phyloP scores from a whole-genome alignment of 2,329 filamentous ascomycete genomes.

The Aspergillus tubingensis region DNA sequence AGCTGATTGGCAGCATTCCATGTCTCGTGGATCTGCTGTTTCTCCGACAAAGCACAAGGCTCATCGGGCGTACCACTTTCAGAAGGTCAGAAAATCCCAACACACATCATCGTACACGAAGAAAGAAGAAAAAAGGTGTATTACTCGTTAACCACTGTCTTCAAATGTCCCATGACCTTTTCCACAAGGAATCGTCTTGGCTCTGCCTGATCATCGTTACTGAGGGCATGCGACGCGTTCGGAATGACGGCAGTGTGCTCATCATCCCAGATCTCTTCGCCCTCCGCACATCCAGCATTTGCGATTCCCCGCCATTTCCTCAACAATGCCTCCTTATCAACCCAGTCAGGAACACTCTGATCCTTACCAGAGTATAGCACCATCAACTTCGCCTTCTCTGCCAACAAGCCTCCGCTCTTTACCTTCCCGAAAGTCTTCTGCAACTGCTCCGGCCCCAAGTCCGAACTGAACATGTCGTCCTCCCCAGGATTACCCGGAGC shows the following conservation, averaged over 20 bases:
- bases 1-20: too few species aligned
- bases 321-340: slow-evolving; percentile 50
- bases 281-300: slow-evolving; percentile 26
- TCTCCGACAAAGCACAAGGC: too few species aligned
- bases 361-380: slow-evolving; percentile 52
- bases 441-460: slow-evolving; percentile 63
- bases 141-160: not conserved
- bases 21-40: too few species aligned
- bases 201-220: slow-evolving; percentile 38
- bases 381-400: slow-evolving; percentile 40
- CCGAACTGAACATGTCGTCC: slow-evolving; percentile 84
- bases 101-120: not conserved
- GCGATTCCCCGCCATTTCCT: slow-evolving; percentile 45
- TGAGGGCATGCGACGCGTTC: slow-evolving; percentile 38
- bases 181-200: slow-evolving; percentile 29
- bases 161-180: slow-evolving; percentile 31
- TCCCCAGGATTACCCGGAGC: slow-evolving; percentile 64
- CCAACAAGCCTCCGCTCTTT: slow-evolving; percentile 36
- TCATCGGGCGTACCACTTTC: too few species aligned
- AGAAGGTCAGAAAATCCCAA: too few species aligned
- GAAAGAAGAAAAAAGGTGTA: not conserved
- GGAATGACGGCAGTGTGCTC: slow-evolving; percentile 51
- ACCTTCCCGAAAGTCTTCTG: slow-evolving; percentile 63
- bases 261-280: slow-evolving; percentile 49
- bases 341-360: slow-evolving; percentile 47